phyloP scores from a whole-genome alignment of 2,329 filamentous ascomycete species.

The Achaetomium macrosporum region DNA sequence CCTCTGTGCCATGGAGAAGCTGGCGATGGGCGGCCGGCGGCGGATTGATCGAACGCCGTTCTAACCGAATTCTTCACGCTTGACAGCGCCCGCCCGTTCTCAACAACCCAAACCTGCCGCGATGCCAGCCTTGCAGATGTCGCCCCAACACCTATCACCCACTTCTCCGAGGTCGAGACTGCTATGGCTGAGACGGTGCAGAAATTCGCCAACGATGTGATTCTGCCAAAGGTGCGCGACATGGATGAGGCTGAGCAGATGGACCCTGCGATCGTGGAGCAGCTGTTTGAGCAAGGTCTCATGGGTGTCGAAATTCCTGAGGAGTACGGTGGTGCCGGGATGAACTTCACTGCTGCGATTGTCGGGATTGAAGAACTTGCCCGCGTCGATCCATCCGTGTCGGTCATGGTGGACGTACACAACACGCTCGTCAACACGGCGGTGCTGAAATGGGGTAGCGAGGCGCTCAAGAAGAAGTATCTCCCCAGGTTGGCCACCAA shows the following conservation, averaged over 20 bases:
- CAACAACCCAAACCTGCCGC: conserved; percentile 51
- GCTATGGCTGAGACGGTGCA: conserved; percentile 86
- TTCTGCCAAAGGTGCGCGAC: conserved; percentile 85
- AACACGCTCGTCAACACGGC: conserved; percentile 97
- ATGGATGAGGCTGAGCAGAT: conserved; percentile 97
- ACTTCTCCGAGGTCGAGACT: conserved; percentile 82
- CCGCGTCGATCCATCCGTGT: conserved; percentile 87
- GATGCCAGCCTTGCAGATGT: conserved; percentile 66
- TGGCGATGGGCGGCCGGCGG: neutral
- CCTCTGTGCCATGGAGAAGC: neutral
- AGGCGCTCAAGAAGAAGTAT: conserved; percentile 74
- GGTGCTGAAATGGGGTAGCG: conserved; percentile 76
- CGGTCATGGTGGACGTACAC: conserved; percentile 93
- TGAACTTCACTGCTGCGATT: conserved; percentile 98
- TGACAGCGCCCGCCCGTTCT: conserved; percentile 48
- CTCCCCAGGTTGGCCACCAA: conserved; percentile 84
- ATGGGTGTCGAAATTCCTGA: conserved; percentile 98
- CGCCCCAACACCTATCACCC: conserved; percentile 85
- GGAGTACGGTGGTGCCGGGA: conserved; percentile 91
- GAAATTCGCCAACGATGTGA: conserved; percentile 84
- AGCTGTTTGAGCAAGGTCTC: conserved; percentile 92
- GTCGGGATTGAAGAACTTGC: conserved; percentile 96
- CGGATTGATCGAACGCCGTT: neutral
- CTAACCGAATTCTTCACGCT: neutral
- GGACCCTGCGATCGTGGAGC: conserved; percentile 82